Evolutionary conservation across 306 rosid species (phyloP).

Genomic region (Citrullus colocynthis): DNA sequence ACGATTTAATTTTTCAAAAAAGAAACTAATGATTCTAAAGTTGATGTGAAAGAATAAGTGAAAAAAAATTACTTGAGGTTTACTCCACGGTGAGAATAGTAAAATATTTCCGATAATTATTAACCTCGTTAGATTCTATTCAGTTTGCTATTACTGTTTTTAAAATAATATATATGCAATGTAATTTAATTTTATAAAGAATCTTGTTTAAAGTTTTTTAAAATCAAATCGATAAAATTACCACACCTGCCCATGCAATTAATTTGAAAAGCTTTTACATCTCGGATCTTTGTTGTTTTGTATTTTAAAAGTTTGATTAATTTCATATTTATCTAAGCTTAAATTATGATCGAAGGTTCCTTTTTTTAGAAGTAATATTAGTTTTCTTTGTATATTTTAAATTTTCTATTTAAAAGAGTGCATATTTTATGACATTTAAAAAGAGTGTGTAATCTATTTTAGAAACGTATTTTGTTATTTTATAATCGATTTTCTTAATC

Average conservation of each 20-base stretch:
- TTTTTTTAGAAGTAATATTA: neutral
- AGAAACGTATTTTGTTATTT: neutral
- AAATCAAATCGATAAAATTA: neutral
- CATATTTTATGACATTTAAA: too few species aligned
- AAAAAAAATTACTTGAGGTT: neutral
- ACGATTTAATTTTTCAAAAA: too few species aligned
- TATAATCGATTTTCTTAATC: too few species aligned
- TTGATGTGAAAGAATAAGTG: too few species aligned
- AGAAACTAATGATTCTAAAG: too few species aligned
- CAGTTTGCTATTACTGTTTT: neutral
- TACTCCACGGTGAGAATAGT: neutral
- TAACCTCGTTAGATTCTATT: neutral
- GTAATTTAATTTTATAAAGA: neutral
- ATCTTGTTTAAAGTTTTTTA: neutral
- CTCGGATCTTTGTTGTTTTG: neutral
- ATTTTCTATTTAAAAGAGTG: too few species aligned
- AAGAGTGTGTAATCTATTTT: neutral
- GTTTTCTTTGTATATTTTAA: too few species aligned
- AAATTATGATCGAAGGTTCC: neutral
- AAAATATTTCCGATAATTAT: neutral
- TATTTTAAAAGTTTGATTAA: neutral
- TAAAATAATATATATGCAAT: too few species aligned
- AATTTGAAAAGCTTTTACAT: neutral
- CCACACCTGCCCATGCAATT: neutral
- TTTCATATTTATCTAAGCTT: neutral